Base-by-base conservation (phyloP, 768 basidiomycete species). In the Piloderma croceum region DNA sequence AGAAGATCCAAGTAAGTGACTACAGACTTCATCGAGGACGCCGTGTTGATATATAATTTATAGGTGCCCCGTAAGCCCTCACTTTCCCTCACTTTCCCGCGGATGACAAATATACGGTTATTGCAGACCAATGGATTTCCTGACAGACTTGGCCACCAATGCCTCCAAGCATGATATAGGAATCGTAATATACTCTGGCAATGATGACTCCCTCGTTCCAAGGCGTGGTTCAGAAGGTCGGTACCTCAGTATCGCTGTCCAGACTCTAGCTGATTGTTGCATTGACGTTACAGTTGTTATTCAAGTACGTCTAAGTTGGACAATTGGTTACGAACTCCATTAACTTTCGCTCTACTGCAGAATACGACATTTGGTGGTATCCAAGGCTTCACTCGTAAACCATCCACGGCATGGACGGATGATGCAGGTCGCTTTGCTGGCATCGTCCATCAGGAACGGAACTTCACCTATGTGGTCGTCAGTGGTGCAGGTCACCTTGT, bases 291-390 rank as follows among this genome's bases (percentile, higher is more conserved):
- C 39, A 79, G 76, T 79, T 29, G 66, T 71, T 10, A 81, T 81
- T 20, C 78, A 78, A 57, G 76, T 74, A 24, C 31, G 54, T 46
- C 24, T 17, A 19, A 31, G 18, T 10, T n/a, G n/a, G n/a, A n/a
- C n/a, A 6, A 4, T 27, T 27, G 6, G 36, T 3, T 13, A 31
- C 15, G 20, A 21, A 24, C 20, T 36, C 37, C 41, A 18, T 51
- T 42, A 44, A 41, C 31, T 5, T 25, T 7, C 11, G 24, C n/a
- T 34, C 9, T 10, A 11, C 23, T 32, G 7, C 24, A 85, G 80
- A 88, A 88, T 50, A 84, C 83, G 19, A 85, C 85, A 1, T 88
- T 86, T 47, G 83, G 82, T 19, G 84, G 82, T 5, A 77, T 79
- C 31, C 81, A 77, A 58, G 85, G 85, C 3, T 88, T 88, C 56